These are phyloP conservation scores for Saxispiralis lemnorum DNA, from an alignment of 495 filamentous ascomycete species.

Conservation along the genomic window DNA sequence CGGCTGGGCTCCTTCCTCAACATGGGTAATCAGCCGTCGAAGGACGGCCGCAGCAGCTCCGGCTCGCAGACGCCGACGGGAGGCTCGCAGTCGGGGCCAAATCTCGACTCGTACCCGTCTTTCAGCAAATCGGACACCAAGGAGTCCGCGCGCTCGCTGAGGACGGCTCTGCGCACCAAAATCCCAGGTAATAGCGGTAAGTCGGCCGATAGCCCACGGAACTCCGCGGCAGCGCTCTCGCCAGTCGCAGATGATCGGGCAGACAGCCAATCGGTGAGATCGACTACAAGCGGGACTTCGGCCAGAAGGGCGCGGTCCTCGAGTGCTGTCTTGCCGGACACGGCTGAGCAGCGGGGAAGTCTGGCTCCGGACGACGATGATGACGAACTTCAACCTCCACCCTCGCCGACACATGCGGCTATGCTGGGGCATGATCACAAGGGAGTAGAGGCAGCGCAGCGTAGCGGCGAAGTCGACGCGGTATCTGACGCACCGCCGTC, in stretches of 20 bases:
- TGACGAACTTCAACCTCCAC: slow-evolving; percentile 56
- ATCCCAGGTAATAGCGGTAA: slow-evolving; percentile 48
- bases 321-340: slow-evolving; percentile 8
- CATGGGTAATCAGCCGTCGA: slow-evolving; percentile 92
- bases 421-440: slow-evolving; percentile 61
- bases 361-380: slow-evolving; percentile 27
- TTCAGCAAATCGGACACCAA: slow-evolving; percentile 89
- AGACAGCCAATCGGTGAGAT: slow-evolving; percentile 56
- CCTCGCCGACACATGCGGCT: slow-evolving; percentile 69
- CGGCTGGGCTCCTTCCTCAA: slow-evolving; percentile 8
- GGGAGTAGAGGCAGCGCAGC: slow-evolving; percentile 62
- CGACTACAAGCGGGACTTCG: slow-evolving; percentile 39
- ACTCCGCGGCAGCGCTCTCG: slow-evolving; percentile 45
- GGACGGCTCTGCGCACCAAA: slow-evolving; percentile 56
- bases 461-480: slow-evolving; percentile 78
- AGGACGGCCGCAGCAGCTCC: slow-evolving; percentile 33
- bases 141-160: slow-evolving; percentile 77
- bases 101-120: slow-evolving; percentile 65
- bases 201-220: slow-evolving; percentile 61
- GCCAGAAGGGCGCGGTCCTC: slow-evolving; percentile 27
- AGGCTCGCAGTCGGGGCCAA: slow-evolving; percentile 10
- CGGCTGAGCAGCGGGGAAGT: slow-evolving; percentile 16
- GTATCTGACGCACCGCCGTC: slow-evolving; percentile 84
- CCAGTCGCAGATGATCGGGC: slow-evolving; percentile 41
- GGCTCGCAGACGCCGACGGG: slow-evolving; percentile 28